Evolutionary conservation across 2,329 filamentous ascomycete species (phyloP), one percentile per base, ranked within the genome.

Genomic region (Hypoxylon sp.): DNA sequence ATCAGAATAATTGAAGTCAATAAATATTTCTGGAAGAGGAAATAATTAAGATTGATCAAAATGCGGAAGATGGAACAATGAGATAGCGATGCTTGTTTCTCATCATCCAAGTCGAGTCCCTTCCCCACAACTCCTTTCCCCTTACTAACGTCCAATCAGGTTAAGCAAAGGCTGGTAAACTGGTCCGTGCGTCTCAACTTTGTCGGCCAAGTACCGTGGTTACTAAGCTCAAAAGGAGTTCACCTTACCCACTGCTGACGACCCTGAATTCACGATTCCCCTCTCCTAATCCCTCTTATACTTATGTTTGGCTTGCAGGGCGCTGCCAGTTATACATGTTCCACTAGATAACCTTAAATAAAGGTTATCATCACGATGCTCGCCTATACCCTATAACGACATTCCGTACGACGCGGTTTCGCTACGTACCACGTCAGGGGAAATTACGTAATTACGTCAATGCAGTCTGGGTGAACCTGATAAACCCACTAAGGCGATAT

Each of bases 1-100:
- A 42, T 29, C 29, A 50, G 17, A 46, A 52, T 6, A 24, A 50
- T 50, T 6, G 26, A 53, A 29, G 29, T 44, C 29, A 53, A 13
- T 11, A 29, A 48, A 57, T 29, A 35, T 26, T 33, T 57, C 42
- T 46, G 26, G 44, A 50, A 57, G 42, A 59, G 42, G 26, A 44
- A 66, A 69, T 35, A 33, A 46, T 59, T 44, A 47, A 51, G 46
- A 35, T 54, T 33, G 58, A 66, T 59, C 33, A 51, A 46, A 46
- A 65, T 47, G 58, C 53, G 54, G 58, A 64, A 68, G 44, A 65
- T 53, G 65, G 65, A 68, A 71, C 66, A 69, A 66, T 53, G 66
- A 64, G 60, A 61, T 63, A 51, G 68, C 52, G 68, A 63, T 63
- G 64, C 61, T 66, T 68, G 65, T 71, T 68, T 68, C 62, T 63